These are phyloP conservation scores for Beauveria sp. DNA, from an alignment of 2,329 filamentous ascomycete genomes.

Conservation along the genomic window DNA sequence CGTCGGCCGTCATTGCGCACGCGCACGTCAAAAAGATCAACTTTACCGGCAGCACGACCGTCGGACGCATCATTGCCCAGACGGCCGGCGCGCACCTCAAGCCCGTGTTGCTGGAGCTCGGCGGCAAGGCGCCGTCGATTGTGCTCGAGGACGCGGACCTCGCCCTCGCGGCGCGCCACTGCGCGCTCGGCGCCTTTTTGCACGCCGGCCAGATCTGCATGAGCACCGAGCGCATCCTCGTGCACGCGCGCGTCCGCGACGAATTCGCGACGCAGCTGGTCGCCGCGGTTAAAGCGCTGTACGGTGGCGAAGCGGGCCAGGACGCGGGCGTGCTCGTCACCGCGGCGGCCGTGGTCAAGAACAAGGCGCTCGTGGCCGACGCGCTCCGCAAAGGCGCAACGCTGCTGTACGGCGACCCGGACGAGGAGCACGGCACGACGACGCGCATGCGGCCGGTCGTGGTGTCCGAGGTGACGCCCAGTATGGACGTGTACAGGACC, in stretches of 20 bases:
- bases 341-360: not conserved
- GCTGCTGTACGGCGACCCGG: constrained; percentile 28
- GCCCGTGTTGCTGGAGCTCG: constrained; percentile 39
- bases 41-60: constrained; percentile 36
- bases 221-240: constrained; percentile 55
- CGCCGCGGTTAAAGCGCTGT: not conserved
- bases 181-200: constrained; percentile 17
- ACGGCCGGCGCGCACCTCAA: constrained; percentile 33
- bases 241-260: constrained; percentile 20
- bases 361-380: constrained; percentile 31
- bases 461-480: constrained; percentile 46
- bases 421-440: constrained; percentile 15
- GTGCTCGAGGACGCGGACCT: constrained; percentile 39
- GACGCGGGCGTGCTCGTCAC: constrained; percentile 6
- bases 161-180: constrained; percentile 28
- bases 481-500: constrained; percentile 61
- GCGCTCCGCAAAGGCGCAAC: constrained; percentile 56
- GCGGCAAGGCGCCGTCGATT: constrained; percentile 37
- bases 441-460: constrained; percentile 52
- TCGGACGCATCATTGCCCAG: constrained; percentile 33
- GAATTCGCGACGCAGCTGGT: constrained; percentile 10
- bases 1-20: constrained; percentile 53
- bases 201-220: constrained; percentile 60
- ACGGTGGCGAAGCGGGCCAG: not conserved
- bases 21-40: constrained; percentile 32